These are phyloP conservation scores for Millerago galiae DNA, from an alignment of 805 yeast species.

Conservation along the genomic window DNA sequence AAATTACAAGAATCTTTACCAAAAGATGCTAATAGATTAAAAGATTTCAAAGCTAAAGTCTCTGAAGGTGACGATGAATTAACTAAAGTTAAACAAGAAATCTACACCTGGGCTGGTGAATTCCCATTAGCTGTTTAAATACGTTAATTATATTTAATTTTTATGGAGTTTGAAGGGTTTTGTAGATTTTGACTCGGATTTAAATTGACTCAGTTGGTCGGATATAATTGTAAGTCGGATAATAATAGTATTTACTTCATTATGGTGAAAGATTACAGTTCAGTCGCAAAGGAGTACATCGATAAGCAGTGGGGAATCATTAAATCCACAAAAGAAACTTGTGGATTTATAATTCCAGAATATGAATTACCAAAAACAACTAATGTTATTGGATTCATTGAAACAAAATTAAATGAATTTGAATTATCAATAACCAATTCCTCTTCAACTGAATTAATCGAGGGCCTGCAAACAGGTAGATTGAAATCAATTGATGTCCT, in stretches of 20 bases:
- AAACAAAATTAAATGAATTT: background rate
- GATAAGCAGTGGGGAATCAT: background rate
- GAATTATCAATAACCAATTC: background rate
- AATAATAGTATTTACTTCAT: too few relatives aligned
- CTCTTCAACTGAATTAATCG: conserved; percentile 23
- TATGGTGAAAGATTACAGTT: background rate
- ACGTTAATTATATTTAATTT: background rate
- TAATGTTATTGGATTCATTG: conserved; percentile 3
- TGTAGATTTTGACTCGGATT: background rate
- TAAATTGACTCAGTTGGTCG: too few relatives aligned
- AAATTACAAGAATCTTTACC: conserved; percentile 76
- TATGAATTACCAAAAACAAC: background rate
- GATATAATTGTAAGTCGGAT: too few relatives aligned
- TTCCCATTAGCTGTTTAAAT: conserved; percentile 60
- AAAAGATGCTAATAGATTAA: conserved; percentile 87
- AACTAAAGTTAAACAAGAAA: conserved; percentile 63
- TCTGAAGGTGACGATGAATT: conserved; percentile 68
- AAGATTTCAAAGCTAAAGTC: conserved; percentile 87
- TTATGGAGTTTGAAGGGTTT: background rate
- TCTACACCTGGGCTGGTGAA: conserved; percentile 85
- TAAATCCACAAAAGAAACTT: background rate
- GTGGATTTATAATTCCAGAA: background rate
- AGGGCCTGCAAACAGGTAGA: conserved; percentile 20
- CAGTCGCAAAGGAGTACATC: background rate
- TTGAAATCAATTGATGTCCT: conserved; percentile 37